phyloP scores from a whole-genome alignment of 2,329 filamentous ascomycete genomes.

The Tolypocladium guangdongense region DNA sequence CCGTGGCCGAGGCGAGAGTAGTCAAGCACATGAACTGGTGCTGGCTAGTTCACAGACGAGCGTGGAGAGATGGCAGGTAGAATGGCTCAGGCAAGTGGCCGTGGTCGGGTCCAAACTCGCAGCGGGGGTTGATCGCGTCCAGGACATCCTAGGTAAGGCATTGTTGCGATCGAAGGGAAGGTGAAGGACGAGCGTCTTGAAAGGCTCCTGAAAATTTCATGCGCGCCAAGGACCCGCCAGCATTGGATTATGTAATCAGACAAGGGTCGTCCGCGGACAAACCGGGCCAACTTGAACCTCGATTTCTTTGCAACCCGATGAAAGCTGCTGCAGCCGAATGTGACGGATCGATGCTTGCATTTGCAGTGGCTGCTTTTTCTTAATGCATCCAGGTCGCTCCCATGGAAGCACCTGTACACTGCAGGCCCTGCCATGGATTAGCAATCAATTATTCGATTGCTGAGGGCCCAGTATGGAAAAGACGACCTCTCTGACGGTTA shows the following conservation, averaged over 20 bases:
- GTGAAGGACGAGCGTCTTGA: neutral
- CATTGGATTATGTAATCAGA: neutral
- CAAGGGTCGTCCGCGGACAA: neutral
- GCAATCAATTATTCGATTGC: too few relatives aligned
- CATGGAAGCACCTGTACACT: too few relatives aligned
- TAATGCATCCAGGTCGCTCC: too few relatives aligned
- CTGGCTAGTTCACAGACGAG: neutral
- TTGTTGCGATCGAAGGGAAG: neutral
- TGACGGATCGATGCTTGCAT: too few relatives aligned
- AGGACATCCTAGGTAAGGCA: neutral
- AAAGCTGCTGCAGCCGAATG: too few relatives aligned
- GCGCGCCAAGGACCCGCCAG: neutral
- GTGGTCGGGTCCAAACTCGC: neutral
- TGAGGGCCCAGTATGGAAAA: too few relatives aligned
- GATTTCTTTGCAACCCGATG: too few relatives aligned
- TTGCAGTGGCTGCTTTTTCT: too few relatives aligned
- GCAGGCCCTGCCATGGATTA: too few relatives aligned
- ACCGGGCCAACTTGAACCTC: neutral
- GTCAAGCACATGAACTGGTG: neutral
- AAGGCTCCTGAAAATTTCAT: neutral
- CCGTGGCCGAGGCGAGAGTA: neutral
- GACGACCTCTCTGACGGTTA: too few relatives aligned
- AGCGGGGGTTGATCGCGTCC: neutral
- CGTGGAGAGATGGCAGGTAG: neutral
- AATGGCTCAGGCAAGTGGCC: neutral